Conservation (phyloP, 2,329 filamentous ascomycete species). For the Thyridium curvatum region DNA sequence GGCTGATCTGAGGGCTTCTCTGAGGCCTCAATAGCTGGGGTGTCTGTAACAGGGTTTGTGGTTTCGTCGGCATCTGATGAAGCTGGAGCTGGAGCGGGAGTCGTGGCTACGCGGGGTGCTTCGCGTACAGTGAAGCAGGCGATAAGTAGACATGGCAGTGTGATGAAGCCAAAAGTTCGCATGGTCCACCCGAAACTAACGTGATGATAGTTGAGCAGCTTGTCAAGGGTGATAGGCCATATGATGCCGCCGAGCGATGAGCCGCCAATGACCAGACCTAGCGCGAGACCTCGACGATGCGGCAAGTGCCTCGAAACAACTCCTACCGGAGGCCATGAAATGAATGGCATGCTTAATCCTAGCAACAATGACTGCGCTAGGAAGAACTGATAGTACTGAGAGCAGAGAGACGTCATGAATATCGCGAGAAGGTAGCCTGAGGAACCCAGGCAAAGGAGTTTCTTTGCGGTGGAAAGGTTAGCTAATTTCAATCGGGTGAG, state of each 20-base stretch:
- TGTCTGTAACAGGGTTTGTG: conserved; percentile 42
- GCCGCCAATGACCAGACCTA: conserved; percentile 41
- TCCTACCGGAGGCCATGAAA: no score
- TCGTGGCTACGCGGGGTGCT: conserved; percentile 23
- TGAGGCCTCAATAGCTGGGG: conserved; percentile 41
- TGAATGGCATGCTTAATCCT: no score
- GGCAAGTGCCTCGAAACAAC: conserved; percentile 39
- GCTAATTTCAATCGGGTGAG: no score
- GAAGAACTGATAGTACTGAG: conserved; percentile 32
- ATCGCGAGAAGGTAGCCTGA: conserved; percentile 49
- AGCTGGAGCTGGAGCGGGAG: conserved; percentile 44
- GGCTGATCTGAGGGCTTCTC: conserved; percentile 30
- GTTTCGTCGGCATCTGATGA: conserved; percentile 29
- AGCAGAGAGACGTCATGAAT: conserved; percentile 51
- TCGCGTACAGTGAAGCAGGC: conserved; percentile 23
- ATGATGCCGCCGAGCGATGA: conserved; percentile 43
- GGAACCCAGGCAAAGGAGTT: conserved; percentile 42
- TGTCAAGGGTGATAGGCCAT: conserved; percentile 51
- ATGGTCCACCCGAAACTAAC: conserved; percentile 34
- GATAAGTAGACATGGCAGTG: conserved; percentile 23
- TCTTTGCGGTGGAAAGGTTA: no score
- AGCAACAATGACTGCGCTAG: conserved; percentile 20
- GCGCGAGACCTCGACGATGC: conserved; percentile 35
- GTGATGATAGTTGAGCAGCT: conserved; percentile 35
- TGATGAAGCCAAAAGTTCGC: conserved; percentile 27